These are phyloP conservation scores for Hirschioporus abietinus DNA, from an alignment of 768 basidiomycete genomes.

Conservation along the genomic window DNA sequence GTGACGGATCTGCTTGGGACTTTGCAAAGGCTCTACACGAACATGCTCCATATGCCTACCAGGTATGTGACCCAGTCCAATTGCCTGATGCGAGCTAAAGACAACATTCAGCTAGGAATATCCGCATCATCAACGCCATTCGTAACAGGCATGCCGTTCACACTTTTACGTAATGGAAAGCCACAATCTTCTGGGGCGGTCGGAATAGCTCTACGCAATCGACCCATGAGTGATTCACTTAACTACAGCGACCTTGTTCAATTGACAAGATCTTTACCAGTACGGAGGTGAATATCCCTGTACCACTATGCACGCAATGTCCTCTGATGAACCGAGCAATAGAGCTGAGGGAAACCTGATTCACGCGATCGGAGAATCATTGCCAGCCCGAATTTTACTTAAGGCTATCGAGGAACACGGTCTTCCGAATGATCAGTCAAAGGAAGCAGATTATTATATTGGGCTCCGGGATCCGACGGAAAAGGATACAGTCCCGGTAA, in stretches of 20 bases:
- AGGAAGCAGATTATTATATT: slow-evolving; percentile 45
- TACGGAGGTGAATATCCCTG: slow-evolving; percentile 44
- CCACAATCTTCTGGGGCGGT: slow-evolving; percentile 64
- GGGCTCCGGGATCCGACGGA: slow-evolving; percentile 26
- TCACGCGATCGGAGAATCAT: slow-evolving; percentile 46
- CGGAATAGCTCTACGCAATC: slow-evolving; percentile 42
- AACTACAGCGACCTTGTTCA: slow-evolving; percentile 36
- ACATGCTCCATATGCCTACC: slow-evolving; percentile 39
- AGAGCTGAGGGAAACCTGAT: slow-evolving; percentile 75
- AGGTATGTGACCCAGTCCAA: slow-evolving; percentile 33
- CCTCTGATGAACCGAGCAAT: not conserved
- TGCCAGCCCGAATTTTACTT: slow-evolving; percentile 59
- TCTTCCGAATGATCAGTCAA: slow-evolving; percentile 20
- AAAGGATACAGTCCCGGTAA: not conserved
- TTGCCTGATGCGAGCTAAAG: not conserved
- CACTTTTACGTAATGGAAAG: slow-evolving; percentile 53
- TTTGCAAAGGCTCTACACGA: slow-evolving; percentile 37
- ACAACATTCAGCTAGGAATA: slow-evolving; percentile 49
- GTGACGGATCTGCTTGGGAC: slow-evolving; percentile 55
- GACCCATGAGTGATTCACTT: slow-evolving; percentile 16
- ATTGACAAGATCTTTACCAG: slow-evolving; percentile 40
- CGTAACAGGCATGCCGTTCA: slow-evolving; percentile 68
- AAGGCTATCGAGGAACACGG: slow-evolving; percentile 39
- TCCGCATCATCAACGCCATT: slow-evolving; percentile 75
- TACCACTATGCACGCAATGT: not conserved